Evolutionary conservation across 352 stramenopile genomes (phyloP).

Genomic region (Globisporangium splendens): DNA sequence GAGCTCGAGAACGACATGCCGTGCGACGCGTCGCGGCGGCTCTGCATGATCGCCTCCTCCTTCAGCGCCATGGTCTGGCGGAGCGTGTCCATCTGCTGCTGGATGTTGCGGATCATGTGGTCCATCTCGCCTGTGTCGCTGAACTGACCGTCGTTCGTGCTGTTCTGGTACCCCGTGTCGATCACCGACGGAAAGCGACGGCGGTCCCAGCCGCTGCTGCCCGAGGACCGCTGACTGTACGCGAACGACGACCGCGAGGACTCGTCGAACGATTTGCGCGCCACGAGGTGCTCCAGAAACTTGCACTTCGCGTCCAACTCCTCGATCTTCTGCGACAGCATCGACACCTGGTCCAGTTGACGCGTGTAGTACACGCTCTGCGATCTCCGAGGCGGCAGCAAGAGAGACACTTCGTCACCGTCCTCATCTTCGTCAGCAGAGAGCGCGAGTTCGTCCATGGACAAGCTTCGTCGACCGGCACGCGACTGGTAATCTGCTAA

Average conservation of each 20-base stretch:
- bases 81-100: conserved; percentile 81
- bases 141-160: conserved; percentile 5
- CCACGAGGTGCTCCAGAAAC: conserved; percentile 70
- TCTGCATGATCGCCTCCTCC: conserved; percentile 40
- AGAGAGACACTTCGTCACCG: conserved; percentile 37
- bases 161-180: neutral
- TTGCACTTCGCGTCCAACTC: conserved; percentile 80
- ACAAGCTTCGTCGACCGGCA: conserved; percentile 38
- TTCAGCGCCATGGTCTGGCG: conserved; percentile 66
- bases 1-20: conserved; percentile 65
- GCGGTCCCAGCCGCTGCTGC: conserved; percentile 13
- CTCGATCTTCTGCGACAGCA: conserved; percentile 65
- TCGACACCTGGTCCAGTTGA: conserved; percentile 56
- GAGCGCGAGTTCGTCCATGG: conserved; percentile 34
- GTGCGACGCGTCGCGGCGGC: conserved; percentile 40
- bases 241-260: conserved; percentile 12
- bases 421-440: conserved; percentile 40
- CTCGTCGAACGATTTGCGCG: conserved; percentile 46
- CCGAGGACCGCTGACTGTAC: conserved; percentile 7
- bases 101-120: conserved; percentile 75
- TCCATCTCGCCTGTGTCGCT: conserved; percentile 42
- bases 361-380: conserved; percentile 48
- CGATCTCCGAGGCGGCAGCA: conserved; percentile 41
- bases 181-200: conserved; percentile 15
- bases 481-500: conserved; percentile 7